Evolutionary conservation across 306 rosid species (phyloP), one percentile per base, ranked within the genome.

Genomic region (Crotalaria pallida): DNA sequence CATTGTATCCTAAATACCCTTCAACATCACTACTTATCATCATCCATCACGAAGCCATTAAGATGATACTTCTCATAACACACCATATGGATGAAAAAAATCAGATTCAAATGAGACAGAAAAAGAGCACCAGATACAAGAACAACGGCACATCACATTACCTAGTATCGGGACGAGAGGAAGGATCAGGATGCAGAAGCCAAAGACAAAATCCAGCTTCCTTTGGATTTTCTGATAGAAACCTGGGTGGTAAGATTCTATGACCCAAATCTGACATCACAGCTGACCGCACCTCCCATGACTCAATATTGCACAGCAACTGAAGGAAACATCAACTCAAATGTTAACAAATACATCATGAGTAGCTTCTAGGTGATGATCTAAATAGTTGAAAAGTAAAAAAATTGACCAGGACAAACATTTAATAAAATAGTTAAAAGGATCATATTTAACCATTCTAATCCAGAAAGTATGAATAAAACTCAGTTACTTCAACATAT

Each of bases 191-290:
- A 78, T 94, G 95, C 64, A 94, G 86, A 59, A 91, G 90, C 97
- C 96, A 94, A 61, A 91, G 95, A 86, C 96, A 88, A 71, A 91
- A 87, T 15, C 97, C 97, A 85, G 94, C 89, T 73, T 94, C 97
- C 87, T 67, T 85, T 64, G 90, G 71, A 72, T 91, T 85, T 72
- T 87, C 95, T 24, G 96, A 80, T 36, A 94, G 82, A 87, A 94
- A 91, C 43, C 61, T 86, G 31, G 97, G 85, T 2, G 97, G 97
- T 71, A 94, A 89, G 82, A 91, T 91, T 84, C 96, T 83, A 49
- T 83, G 74, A 24, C 82, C 80, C 66, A 94, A 77, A 76, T 88
- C 83, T 58, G 70, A 75, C 99, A 94, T 87, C 41, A 44, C 65
- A n/a, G 77, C 52, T 22, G 83, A 83, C 73, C 78, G 88, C 12